Evolutionary conservation across 1,284 basidiomycete genomes (phyloP).

Genomic region (Rhodotorula sp.): DNA sequence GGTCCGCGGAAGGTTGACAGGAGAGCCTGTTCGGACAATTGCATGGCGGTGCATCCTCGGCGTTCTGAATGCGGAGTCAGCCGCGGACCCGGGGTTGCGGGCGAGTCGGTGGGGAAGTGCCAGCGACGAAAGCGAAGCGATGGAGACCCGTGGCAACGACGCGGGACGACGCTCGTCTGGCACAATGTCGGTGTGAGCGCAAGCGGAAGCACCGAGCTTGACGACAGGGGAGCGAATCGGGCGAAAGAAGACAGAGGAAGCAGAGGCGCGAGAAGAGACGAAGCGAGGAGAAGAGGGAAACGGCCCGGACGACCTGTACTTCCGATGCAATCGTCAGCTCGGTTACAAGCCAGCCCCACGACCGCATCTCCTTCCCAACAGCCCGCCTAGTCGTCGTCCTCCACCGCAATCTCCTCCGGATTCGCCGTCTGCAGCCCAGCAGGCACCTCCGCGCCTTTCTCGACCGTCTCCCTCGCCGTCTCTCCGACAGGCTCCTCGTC

Average conservation of each 20-base stretch:
- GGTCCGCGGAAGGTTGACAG: background rate
- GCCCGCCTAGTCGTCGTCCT: constrained; percentile 23
- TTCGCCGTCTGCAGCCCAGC: constrained; percentile 1
- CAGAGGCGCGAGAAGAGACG: no score
- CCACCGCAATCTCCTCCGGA: constrained; percentile 31
- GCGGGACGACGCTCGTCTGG: no score
- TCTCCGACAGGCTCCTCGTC: constrained; percentile 22
- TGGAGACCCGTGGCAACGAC: background rate
- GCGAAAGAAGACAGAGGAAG: no score
- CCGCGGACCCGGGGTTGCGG: background rate
- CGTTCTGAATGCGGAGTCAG: no score
- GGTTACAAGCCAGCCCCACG: background rate
- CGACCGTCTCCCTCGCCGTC: constrained; percentile 1
- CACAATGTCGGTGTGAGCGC: no score
- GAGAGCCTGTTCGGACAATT: no score
- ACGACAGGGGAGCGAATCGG: no score
- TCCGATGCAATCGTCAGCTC: background rate
- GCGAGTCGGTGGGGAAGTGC: background rate
- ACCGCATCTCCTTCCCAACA: no score
- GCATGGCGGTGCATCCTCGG: background rate
- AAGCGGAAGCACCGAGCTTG: no score
- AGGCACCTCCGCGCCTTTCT: background rate
- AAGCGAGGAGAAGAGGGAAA: background rate
- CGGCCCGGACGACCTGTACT: background rate
- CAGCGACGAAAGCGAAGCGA: no score